Percentiles rank a stretch among this genome's conserved stretches.
Conservation (phyloP, 176 grass and related monocot genomes). For the Triticum aestivum region DNA sequence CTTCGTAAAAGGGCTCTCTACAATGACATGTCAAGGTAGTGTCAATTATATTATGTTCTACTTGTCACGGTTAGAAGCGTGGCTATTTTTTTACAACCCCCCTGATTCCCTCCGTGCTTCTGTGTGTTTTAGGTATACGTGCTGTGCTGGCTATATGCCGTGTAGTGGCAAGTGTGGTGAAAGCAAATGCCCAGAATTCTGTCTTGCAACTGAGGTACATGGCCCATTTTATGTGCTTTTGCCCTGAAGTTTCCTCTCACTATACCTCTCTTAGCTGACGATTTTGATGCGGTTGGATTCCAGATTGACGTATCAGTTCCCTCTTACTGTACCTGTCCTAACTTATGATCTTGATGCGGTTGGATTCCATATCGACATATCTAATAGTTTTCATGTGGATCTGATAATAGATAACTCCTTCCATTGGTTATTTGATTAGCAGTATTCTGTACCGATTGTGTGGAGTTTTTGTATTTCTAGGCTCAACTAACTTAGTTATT, state of each 20-base stretch:
- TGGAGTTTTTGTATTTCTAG: background rate
- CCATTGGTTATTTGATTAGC: background rate
- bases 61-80: background rate
- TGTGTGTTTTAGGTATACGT: conserved; percentile 59
- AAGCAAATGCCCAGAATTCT: conserved; percentile 88
- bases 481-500: background rate
- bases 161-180: conserved; percentile 95
- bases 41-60: background rate
- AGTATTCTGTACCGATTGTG: background rate
- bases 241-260: background rate
- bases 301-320: background rate
- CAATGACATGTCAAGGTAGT: conserved; percentile 97
- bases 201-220: conserved; percentile 88
- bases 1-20: conserved; percentile 98
- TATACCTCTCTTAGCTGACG: background rate
- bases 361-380: conserved; percentile 1
- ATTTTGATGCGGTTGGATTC: background rate
- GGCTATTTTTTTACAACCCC: background rate
- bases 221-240: conserved; percentile 15
- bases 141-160: conserved; percentile 93
- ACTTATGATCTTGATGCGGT: background rate
- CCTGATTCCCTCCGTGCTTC: background rate
- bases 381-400: conserved; percentile 2
- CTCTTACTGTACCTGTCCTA: background rate
- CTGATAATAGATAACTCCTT: background rate